Base-by-base conservation (phyloP, 495 filamentous ascomycete genomes). In the Trichoderma gamsii region DNA sequence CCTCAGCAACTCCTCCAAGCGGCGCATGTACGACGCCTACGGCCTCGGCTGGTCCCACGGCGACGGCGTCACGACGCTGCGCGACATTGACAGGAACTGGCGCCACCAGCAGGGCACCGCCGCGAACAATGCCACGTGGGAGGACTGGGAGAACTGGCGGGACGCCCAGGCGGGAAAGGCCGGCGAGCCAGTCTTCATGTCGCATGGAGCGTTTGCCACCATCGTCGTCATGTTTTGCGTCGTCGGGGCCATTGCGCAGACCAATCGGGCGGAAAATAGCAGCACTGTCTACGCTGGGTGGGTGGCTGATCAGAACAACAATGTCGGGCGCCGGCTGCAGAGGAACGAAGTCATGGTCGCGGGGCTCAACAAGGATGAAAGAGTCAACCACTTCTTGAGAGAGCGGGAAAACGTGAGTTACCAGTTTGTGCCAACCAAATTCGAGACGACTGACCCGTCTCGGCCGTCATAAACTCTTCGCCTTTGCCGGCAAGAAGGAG, bases 101-200 rank as follows among this genome's bases (percentile, higher is more conserved):
- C 74, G 80, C 4, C 77, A 80, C 13, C 69, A 79, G 21, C 78
- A 80, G 0, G 79, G 81, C 1, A 86, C 84, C 23, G 87, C 94
- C 27, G 87, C 86, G 73, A 80, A 82, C 69, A 97, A 97, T 73
- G 96, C 92, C 15, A 99, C 94, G 0, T 99, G 95, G 95, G 95
- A 99, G 74, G 96, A 99, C 75, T 99, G 96, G 95, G 93, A 99
- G 79, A 83, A 83, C 51, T 99, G 91, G 90, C 86, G 92, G 71
- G 80, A 86, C 27, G 80, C 86, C 43, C 73, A 75, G 64, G 70
- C 74, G 35, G 68, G 68, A 18, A 67, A 73, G 46, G 78, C 84
- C 52, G 85, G 88, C 63, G 76, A 85, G 63, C 84, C 89, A n/a
- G 74, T 89, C 46, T 90, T 85, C 72, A 80, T 90, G 69, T 90